Base-by-base conservation (phyloP, 2,329 filamentous ascomycete species). In the Aureobasidium sp. region DNA sequence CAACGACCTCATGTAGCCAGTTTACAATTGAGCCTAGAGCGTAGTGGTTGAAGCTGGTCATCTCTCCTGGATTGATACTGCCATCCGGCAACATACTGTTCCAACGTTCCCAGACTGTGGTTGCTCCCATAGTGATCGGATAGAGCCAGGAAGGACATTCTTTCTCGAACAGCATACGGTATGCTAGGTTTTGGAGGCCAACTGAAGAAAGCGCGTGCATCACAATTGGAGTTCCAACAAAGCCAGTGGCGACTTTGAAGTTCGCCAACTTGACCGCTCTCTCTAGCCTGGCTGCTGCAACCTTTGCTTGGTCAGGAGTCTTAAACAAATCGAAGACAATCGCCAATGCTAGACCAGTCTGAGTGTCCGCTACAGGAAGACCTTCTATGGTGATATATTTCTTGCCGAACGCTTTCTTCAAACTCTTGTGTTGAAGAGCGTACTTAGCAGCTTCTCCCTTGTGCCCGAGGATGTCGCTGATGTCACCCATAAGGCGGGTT, bases 201-300 rank as follows among this genome's bases (percentile, higher is more conserved):
- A 66, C 66, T 23, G 59, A 65, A 27, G 66, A 67, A 10, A 69
- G 38, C 16, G 65, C 68, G 42, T 67, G 66, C 29, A 63, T 67
- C 36, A 67, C 54, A 2, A 70, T 63, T 31, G 73, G 90, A 90
- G 78, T 90, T 93, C 90, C 90, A 93, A 82, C 78, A 38, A 80
- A 80, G 0, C 78, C 78, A 4, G 77, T 80, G 0, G 72, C 69
- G 7, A 80, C 75, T 38, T 71, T 71, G 69, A 76, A 78, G 31
- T 25, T 15, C 31, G 58, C 64, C 18, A 67, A 27, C 8, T 47
- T 63, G 59, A 75, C 67, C 2, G 72, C 65, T 29, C 73, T 67
- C 11, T 70, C 65, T 23, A 75, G 67, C n/a, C 75, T 71, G 2
- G 72, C 68, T 7, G 73, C 66, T 18, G 67, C 67, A 54, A 63